Evolutionary conservation across 2,329 filamentous ascomycete genomes (phyloP), one percentile per base, ranked within the genome.

Genomic region (Emergomyces pasteurianus): DNA sequence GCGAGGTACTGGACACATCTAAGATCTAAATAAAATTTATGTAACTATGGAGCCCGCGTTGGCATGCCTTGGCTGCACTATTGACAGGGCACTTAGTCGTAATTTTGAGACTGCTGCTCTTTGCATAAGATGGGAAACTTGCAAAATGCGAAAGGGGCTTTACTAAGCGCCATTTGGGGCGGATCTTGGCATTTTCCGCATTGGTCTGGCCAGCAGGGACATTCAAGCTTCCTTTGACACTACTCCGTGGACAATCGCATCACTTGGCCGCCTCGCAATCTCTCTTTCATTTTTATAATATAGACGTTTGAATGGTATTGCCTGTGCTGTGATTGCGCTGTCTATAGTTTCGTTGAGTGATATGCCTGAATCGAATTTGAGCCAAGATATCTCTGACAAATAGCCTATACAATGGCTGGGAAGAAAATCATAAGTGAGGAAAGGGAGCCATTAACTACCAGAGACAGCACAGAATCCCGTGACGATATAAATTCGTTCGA

Each of bases 361-460:
- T 34, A 57, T 57, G 55, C 26, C 46, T 18, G 8, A 16, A 36
- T n/a, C 7, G 43, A 59, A 38, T 38, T 43, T 9, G 23, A 36
- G 5, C 40, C 21, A 18, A 34, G 14, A 16, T 31, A 28, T 31
- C n/a, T 31, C 43, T 52, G 31, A 50, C 40, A n/a, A 23, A 2
- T 21, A 10, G 40, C 7, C 12, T 26, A 36, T 42, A 58, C 26
- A 18, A 66, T 65, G 65, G 56, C 50, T 52, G 46, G 47, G 31
- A 60, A 64, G 50, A 64, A 61, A 34, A 57, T 38, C 16, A 7
- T 55, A 18, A 49, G 55, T 38, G 61, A 66, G 34, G 65, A 66
- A 54, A 49, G 56, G 5, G 50, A 63, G n/a, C 65, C 65, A 31
- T 61, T 66, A 2, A 65, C 63, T 9, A 65, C 63, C 6, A 54